These are phyloP conservation scores for Hypoxylon fuscum DNA, from an alignment of 495 filamentous ascomycete species.

Conservation along the genomic window DNA sequence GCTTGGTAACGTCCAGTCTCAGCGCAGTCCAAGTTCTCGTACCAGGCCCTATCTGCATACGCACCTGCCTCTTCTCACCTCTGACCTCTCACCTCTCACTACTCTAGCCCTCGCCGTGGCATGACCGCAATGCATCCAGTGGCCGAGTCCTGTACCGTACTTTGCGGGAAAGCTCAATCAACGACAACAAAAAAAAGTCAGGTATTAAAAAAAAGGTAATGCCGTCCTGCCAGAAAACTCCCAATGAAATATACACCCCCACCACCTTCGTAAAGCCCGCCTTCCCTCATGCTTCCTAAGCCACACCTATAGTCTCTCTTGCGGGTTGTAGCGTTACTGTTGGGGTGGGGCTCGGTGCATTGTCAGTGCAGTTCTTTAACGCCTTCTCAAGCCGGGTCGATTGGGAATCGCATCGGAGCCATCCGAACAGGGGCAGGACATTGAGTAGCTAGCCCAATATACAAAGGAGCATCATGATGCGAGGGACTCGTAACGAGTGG, in stretches of 20 bases:
- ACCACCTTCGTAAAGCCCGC: constrained; percentile 39
- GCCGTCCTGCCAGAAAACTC: constrained; percentile 47
- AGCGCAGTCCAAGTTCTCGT: constrained; percentile 23
- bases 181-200: constrained; percentile 39
- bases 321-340: constrained; percentile 4
- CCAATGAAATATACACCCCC: constrained; percentile 49
- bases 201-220: constrained; percentile 48
- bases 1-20: constrained; percentile 39
- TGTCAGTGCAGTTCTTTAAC: constrained; percentile 8
- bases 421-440: constrained; percentile 9
- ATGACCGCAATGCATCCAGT: constrained; percentile 29
- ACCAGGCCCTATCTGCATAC: constrained; percentile 23
- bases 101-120: constrained; percentile 15
- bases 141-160: constrained; percentile 17
- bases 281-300: constrained; percentile 36
- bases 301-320: constrained; percentile 28
- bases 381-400: background rate
- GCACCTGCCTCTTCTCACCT: too few species aligned
- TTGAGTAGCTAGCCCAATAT: constrained; percentile 19
- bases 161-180: constrained; percentile 20
- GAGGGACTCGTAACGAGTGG: constrained; percentile 13
- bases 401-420: constrained; percentile 16
- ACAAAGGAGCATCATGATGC: constrained; percentile 22
- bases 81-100: constrained; percentile 11
- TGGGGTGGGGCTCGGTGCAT: background rate